These are phyloP conservation scores for Karstenula rhodostoma DNA, from an alignment of 2,329 filamentous ascomycete species.

Conservation along the genomic window DNA sequence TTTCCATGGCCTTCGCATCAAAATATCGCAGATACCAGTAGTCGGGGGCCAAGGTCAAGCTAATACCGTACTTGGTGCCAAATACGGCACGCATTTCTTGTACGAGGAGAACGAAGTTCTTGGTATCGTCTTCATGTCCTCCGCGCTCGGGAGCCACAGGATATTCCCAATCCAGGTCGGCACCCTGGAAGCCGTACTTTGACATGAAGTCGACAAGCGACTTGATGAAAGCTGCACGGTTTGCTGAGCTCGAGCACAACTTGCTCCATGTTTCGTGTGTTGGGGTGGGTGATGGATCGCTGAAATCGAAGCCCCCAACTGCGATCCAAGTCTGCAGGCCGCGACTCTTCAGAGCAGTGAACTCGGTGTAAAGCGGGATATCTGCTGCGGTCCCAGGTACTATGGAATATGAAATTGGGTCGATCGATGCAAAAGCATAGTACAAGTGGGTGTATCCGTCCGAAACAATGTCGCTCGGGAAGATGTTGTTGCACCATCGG, in stretches of 20 bases:
- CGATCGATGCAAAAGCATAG: constrained; percentile 37
- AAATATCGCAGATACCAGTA: constrained; percentile 39
- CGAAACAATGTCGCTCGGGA: constrained; percentile 44
- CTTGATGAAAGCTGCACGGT: constrained; percentile 47
- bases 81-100: constrained; percentile 29
- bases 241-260: constrained; percentile 24
- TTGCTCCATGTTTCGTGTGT: constrained; percentile 34
- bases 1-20: constrained; percentile 49
- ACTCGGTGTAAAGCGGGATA: constrained; percentile 31
- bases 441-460: constrained; percentile 45
- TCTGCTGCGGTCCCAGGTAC: constrained; percentile 26
- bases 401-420: constrained; percentile 35
- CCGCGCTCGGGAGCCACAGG: constrained; percentile 43
- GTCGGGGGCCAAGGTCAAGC: constrained; percentile 25
- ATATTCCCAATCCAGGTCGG: constrained; percentile 58
- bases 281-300: constrained; percentile 40
- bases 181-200: constrained; percentile 54
- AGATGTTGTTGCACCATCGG: constrained; percentile 42
- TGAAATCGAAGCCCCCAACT: constrained; percentile 55
- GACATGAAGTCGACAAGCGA: constrained; percentile 51
- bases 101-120: constrained; percentile 32
- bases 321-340: constrained; percentile 48
- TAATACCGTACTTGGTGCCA: constrained; percentile 34
- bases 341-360: constrained; percentile 46
- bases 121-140: constrained; percentile 46